A percentile compares a stretch with the other conserved stretches of the same genome.
Evolutionary conservation across 805 yeast genomes (phyloP).

Genomic region (Jamesozyma hellenica): DNA sequence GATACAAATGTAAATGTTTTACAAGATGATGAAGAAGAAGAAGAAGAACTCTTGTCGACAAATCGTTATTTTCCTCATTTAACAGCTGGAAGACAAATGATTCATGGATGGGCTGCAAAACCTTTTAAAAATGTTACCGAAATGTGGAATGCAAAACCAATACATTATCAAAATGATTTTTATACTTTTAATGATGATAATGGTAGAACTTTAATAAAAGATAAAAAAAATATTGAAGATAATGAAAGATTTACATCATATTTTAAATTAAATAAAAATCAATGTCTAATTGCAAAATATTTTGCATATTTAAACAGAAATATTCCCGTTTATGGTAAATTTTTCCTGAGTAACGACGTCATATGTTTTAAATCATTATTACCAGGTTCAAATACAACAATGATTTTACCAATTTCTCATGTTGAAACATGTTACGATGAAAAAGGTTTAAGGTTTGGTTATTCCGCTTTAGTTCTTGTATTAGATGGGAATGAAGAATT

Average conservation of each 20-base stretch:
- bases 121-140: conserved; percentile 17
- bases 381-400: conserved; percentile 67
- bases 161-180: conserved; percentile 43
- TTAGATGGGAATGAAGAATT: conserved; percentile 70
- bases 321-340: conserved; percentile 73
- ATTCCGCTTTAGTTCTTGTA: conserved; percentile 59
- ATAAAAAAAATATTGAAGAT: conserved; percentile 36
- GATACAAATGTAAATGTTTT: neutral
- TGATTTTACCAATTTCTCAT: conserved; percentile 72
- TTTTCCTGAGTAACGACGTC: conserved; percentile 57
- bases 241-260: conserved; percentile 51
- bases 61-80: too few relatives aligned
- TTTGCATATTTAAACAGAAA: conserved; percentile 59
- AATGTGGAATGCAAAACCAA: conserved; percentile 52
- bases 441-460: conserved; percentile 58
- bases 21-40: neutral
- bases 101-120: conserved; percentile 11
- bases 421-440: conserved; percentile 61
- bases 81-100: neutral
- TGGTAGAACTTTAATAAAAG: conserved; percentile 37
- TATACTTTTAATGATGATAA: conserved; percentile 38
- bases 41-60: too few relatives aligned
- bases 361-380: conserved; percentile 74
- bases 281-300: conserved; percentile 54
- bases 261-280: conserved; percentile 50